Evolutionary conservation across 139 green algal genomes (phyloP), one percentile per base, ranked within the genome.

Genomic region (Closterium sp.): DNA sequence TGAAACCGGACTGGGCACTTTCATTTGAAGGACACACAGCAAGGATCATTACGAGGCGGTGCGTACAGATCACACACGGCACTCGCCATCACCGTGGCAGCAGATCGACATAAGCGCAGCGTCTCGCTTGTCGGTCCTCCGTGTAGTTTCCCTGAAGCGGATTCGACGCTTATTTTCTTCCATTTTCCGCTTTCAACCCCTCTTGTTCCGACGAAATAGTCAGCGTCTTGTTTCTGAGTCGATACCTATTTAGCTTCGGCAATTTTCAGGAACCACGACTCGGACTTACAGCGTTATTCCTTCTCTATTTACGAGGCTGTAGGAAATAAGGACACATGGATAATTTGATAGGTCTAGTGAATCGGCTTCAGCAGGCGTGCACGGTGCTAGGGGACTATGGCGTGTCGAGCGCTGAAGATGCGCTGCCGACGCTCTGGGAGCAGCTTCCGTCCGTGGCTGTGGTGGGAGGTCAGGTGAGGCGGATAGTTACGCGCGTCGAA

Each of bases 371-470:
- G 85, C 89, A 93, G 27, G 95, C 93, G 17, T 95, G 92, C 24
- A 95, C 93, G 2, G 31, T 94, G n/a, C 87, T 96, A 13, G 95
- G 95, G 6, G 95, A 96, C 79, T 95, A 95, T 50, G 91, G 90
- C 17, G 91, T 62, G 29, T 34, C 92, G 30, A 88, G n/a, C 28
- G 89, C 89, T 13, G 88, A 94, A 29, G 92, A 91, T 13, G 85
- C 86, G 28, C 86, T 98, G 87, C 96, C 96, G 70, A 94, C 89
- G 31, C 96, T 99, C 0, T 98, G 97, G 94, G 96, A 97, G 85
- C 95, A 97, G 93, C 96, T 99, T 1, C 96, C 97, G 10, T 97
- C 95, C 32, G 98, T 99, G 62, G 97, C 98, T 2, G 97, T 99
- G 34, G 95, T 99, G 31, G 97, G 97, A 89, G 97, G 97, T 10